Conservation (phyloP, 768 basidiomycete genomes). For the Candolleomyces efflorescens region DNA sequence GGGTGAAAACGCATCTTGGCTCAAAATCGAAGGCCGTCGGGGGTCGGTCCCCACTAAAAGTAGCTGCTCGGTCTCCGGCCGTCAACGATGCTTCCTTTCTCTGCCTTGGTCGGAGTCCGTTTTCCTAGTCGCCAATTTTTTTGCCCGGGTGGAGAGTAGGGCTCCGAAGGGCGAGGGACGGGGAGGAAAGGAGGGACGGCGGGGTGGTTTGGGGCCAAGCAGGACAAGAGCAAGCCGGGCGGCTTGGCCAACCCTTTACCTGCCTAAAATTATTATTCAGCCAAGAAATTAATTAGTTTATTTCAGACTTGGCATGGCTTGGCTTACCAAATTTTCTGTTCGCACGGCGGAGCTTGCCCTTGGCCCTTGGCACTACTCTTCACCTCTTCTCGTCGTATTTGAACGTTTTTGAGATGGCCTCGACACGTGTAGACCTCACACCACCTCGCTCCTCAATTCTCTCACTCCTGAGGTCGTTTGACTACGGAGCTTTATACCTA, state of each 20-base stretch:
- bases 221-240: neutral
- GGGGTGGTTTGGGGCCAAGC: neutral
- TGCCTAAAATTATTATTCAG: neutral
- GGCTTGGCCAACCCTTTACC: neutral
- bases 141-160: neutral
- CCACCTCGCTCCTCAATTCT: no score
- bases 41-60: neutral
- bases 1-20: conserved; percentile 3
- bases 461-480: no score
- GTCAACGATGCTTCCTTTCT: neutral
- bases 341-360: no score
- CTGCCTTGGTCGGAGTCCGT: neutral
- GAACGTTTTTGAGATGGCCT: no score
- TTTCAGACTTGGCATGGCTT: no score
- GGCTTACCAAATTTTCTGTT: no score
- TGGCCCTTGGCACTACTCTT: no score
- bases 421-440: no score
- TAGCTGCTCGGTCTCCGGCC: neutral
- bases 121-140: neutral
- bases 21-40: neutral
- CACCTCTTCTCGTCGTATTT: no score
- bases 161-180: neutral
- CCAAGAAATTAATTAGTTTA: neutral
- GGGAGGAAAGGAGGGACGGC: neutral
- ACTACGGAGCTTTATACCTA: no score